Evolutionary conservation across 306 rosid genomes (phyloP).

Genomic region (Sindora glabra): DNA sequence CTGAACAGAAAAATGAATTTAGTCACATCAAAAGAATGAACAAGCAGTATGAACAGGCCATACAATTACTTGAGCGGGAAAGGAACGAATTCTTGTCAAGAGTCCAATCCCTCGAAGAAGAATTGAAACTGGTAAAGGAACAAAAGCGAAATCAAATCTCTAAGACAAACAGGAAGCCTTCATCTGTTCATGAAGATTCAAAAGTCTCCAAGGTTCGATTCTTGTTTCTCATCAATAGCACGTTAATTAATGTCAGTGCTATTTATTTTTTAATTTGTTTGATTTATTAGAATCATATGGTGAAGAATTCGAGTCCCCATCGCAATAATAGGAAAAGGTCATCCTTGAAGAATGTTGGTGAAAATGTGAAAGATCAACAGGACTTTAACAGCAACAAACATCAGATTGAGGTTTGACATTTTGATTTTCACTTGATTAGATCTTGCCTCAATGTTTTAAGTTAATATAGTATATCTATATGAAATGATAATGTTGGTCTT

Average conservation of each 20-base stretch:
- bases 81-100: slow-evolving; percentile 27
- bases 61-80: slow-evolving; percentile 47
- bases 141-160: slow-evolving; percentile 34
- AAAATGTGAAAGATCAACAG: slow-evolving; percentile 40
- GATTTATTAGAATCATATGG: slow-evolving; percentile 42
- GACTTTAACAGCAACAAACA: slow-evolving; percentile 27
- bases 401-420: slow-evolving; percentile 53
- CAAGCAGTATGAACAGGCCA: slow-evolving; percentile 33
- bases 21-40: slow-evolving; percentile 29
- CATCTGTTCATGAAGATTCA: slow-evolving; percentile 43
- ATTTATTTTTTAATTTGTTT: slow-evolving; percentile 10
- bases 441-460: slow-evolving; percentile 11
- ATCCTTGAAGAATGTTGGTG: slow-evolving; percentile 40
- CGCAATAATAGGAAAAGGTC: slow-evolving; percentile 47
- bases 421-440: slow-evolving; percentile 10
- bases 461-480: not conserved
- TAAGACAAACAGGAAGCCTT: slow-evolving; percentile 22
- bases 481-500: not conserved
- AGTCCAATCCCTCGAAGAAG: slow-evolving; percentile 41
- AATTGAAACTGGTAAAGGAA: slow-evolving; percentile 35
- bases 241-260: slow-evolving; percentile 5
- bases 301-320: slow-evolving; percentile 41
- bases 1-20: slow-evolving; percentile 33
- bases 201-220: slow-evolving; percentile 52
- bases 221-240: slow-evolving; percentile 16